Evolutionary conservation across 805 yeast genomes (phyloP), one percentile per base, ranked within the genome.

Genomic region (Metschnikowia lachancei): DNA sequence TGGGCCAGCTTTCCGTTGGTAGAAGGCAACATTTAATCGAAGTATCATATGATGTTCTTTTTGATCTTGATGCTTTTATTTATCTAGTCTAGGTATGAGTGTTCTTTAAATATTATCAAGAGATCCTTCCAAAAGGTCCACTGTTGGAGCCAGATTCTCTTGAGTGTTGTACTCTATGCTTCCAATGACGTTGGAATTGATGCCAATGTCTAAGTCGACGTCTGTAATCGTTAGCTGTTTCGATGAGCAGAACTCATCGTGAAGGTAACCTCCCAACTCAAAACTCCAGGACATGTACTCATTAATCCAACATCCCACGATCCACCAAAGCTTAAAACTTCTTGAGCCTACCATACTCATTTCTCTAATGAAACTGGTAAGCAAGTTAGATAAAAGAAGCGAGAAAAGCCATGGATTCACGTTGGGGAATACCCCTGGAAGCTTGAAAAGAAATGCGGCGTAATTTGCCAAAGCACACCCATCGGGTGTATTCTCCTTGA

Each of bases 271-370:
- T 4, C 84, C 83, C 13, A 80, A 63, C 57, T 84, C 89, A 20
- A 83, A 82, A 46, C 77, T 66, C 81, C 88, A 83, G 2, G 75
- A 75, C 50, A 84, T 67, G 74, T 80, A 85, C 57, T 85, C 92
- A 57, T 83, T 88, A 6, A 82, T 68, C 90, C 92, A 86, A 60
- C 89, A 81, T 46, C 86, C 70, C 2, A 84, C 70, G 36, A 80
- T 74, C 88, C 89, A 85, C 92, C 92, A 86, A 2, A 81, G 78
- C 9, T 81, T 82, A 59, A 85, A 83, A 1, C 83, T 76, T 36
- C 74, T 74, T 7, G 81, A 82, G 2, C 82, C 81, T 19, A 69
- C 70, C 46, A 80, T 65, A 29, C 85, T 77, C 49, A 85, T 73
- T 55, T 83, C 88, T 50, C 88, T 68, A 34, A 82, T 64, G 16